A percentile compares a stretch with the other conserved stretches of the same genome.
Conservation (phyloP, 305 asterid species). For the Rubia tinctorum region DNA sequence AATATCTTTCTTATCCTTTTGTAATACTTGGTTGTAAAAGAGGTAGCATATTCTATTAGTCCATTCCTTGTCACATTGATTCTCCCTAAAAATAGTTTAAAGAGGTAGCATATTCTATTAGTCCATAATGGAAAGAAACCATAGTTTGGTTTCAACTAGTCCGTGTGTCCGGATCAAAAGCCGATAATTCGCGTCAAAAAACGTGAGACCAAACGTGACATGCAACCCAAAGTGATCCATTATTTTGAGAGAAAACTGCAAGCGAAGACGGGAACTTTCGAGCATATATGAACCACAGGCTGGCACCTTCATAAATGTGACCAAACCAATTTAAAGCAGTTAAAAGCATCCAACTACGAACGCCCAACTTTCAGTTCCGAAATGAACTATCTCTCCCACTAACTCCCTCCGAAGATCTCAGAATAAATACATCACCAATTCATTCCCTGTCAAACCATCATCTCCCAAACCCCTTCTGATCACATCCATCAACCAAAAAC, state of each 20-base stretch:
- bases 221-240: not conserved
- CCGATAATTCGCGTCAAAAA: not conserved
- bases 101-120: too few relatives aligned
- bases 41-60: too few relatives aligned
- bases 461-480: not conserved
- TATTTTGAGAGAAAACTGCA: not conserved
- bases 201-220: not conserved
- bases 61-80: too few relatives aligned
- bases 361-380: conserved; percentile 26
- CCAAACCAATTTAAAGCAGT: conserved; percentile 33
- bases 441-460: conserved; percentile 12
- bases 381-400: conserved; percentile 39
- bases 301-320: conserved; percentile 42
- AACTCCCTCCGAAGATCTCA: conserved; percentile 12
- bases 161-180: not conserved
- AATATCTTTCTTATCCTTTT: too few relatives aligned
- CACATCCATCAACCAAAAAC: not conserved
- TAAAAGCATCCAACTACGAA: conserved; percentile 44
- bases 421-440: conserved; percentile 22
- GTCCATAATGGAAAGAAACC: too few relatives aligned
- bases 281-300: not conserved
- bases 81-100: too few relatives aligned
- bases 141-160: not conserved
- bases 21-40: too few relatives aligned
- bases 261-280: not conserved